Evolutionary conservation across 129 eudicot genomes (phyloP).

Genomic region (Daucus carota): DNA sequence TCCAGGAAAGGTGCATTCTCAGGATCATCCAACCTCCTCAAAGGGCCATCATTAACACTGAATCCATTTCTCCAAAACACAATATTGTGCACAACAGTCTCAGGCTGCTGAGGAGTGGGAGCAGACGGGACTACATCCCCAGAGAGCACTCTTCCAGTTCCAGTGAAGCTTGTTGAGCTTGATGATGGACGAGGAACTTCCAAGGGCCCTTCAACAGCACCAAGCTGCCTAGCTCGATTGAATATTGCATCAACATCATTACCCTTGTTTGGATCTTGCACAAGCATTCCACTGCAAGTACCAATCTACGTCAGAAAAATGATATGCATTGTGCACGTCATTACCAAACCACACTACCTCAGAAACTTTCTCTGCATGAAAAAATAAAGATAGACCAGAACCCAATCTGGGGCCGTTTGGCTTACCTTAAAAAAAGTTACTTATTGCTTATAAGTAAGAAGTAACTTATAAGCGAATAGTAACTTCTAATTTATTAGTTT

Average conservation of each 20-base stretch:
- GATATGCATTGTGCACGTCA: background rate
- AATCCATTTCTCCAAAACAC: constrained; percentile 95
- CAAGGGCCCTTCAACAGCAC: constrained; percentile 74
- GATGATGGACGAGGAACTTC: constrained; percentile 66
- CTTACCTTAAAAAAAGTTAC: too few species aligned
- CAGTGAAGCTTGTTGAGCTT: constrained; percentile 75
- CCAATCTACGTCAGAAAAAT: constrained; percentile 7
- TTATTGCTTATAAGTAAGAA: too few species aligned
- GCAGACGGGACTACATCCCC: constrained; percentile 61
- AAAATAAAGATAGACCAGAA: too few species aligned
- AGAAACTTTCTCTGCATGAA: background rate
- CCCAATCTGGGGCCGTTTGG: too few species aligned
- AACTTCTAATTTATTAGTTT: too few species aligned
- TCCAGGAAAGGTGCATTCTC: constrained; percentile 86
- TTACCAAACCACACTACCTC: background rate
- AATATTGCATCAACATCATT: constrained; percentile 87
- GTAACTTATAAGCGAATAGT: too few species aligned
- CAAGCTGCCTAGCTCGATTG: constrained; percentile 77
- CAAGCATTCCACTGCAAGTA: constrained; percentile 86
- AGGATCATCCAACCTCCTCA: constrained; percentile 95
- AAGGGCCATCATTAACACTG: constrained; percentile 83
- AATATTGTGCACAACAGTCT: constrained; percentile 69
- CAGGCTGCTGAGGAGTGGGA: constrained; percentile 56
- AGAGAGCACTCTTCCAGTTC: constrained; percentile 73
- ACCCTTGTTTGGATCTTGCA: constrained; percentile 81